A percentile compares a stretch with the other conserved stretches of the same genome.
Evolutionary conservation across 805 yeast species (phyloP).

Genomic region (Candida endomychidarum): DNA sequence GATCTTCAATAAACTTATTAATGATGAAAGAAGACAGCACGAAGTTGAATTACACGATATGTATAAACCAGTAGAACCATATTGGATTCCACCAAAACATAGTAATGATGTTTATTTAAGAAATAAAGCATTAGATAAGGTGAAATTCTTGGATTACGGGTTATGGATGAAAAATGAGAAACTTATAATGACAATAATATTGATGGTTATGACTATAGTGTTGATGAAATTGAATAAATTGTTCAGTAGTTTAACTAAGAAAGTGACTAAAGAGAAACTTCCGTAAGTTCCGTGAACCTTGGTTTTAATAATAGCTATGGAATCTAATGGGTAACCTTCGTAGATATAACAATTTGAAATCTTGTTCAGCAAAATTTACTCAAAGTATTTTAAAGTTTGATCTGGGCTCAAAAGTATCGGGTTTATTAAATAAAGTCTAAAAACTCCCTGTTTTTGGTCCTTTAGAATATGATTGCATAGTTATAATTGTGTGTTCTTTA

Average conservation of each 20-base stretch:
- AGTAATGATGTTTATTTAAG: constrained; percentile 31
- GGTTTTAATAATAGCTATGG: too few relatives aligned
- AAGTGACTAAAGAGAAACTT: constrained; percentile 3
- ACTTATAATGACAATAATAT: constrained; percentile 39
- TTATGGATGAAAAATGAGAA: constrained; percentile 52
- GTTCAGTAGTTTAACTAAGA: constrained; percentile 1
- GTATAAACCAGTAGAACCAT: constrained; percentile 27
- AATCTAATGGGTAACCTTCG: too few relatives aligned
- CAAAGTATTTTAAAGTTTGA: too few relatives aligned
- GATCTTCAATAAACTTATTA: constrained; percentile 58
- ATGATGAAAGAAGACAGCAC: constrained; percentile 46
- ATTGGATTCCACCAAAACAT: constrained; percentile 26
- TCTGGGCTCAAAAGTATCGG: too few relatives aligned
- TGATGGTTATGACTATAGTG: constrained; percentile 21
- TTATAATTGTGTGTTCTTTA: too few relatives aligned
- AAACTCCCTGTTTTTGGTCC: too few relatives aligned
- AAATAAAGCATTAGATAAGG: constrained; percentile 31
- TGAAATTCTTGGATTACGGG: constrained; percentile 44
- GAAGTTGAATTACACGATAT: constrained; percentile 59
- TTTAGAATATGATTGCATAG: too few relatives aligned
- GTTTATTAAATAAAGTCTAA: too few relatives aligned
- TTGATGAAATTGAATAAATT: constrained; percentile 9
- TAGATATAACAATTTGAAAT: too few relatives aligned
- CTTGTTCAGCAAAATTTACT: too few relatives aligned
- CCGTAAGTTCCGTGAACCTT: too few relatives aligned